Conservation (phyloP, 2,329 filamentous ascomycete species). For the Aspergillus fijiensis region DNA sequence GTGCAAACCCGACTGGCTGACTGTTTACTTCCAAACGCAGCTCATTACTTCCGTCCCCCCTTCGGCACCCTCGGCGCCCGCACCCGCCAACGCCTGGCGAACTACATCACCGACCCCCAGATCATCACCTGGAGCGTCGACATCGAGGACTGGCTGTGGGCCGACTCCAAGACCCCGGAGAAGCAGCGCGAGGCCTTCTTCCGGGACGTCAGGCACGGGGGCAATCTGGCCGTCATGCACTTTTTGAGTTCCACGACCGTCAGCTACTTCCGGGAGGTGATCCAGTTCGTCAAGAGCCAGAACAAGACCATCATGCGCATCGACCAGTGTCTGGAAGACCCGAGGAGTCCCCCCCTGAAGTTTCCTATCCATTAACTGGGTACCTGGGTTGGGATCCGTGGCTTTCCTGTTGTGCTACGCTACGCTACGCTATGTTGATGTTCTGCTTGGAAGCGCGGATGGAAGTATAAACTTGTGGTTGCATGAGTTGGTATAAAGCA, state of each 20-base stretch:
- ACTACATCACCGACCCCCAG: constrained; percentile 52
- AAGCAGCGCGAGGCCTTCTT: constrained; percentile 67
- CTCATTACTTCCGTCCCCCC: constrained; percentile 66
- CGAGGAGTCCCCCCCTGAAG: constrained; percentile 29
- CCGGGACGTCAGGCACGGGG: constrained; percentile 61
- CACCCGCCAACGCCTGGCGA: constrained; percentile 62
- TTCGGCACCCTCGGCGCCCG: constrained; percentile 68
- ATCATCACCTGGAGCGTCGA: constrained; percentile 70
- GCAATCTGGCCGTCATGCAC: constrained; percentile 67
- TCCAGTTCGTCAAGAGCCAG: constrained; percentile 61
- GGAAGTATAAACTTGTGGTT: not conserved
- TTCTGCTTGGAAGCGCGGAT: not conserved
- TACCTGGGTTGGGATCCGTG: not conserved
- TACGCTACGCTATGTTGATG: not conserved
- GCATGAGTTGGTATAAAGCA: not conserved
- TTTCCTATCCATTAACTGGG: not conserved
- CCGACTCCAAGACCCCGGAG: constrained; percentile 60
- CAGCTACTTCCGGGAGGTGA: constrained; percentile 63
- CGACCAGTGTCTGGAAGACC: constrained; percentile 66
- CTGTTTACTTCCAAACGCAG: constrained; percentile 18
- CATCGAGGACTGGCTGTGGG: constrained; percentile 71
- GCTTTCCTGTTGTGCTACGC: not conserved
- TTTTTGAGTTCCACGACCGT: constrained; percentile 67
- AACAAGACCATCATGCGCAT: constrained; percentile 66
- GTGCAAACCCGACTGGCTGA: not conserved